Evolutionary conservation across 106 monocot species (phyloP), one percentile per base, ranked within the genome.

Genomic region (Apostasia shenzhenica): DNA sequence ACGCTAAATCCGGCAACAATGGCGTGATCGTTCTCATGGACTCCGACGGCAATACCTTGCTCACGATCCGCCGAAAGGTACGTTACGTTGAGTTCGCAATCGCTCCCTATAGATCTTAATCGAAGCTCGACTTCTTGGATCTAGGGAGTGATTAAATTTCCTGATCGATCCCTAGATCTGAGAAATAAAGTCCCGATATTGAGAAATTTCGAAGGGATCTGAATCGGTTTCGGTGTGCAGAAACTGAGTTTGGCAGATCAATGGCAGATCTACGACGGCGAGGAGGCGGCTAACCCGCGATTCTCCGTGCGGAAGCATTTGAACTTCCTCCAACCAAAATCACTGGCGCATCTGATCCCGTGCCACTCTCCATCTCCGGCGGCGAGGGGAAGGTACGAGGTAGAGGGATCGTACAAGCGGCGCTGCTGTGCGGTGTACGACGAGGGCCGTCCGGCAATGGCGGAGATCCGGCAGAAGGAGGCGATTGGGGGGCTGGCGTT

Each of bases 11-110:
- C 11, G 8, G 5, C 61, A 54, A 48, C 14, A 76, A 66, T 48
- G 82, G 70, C 8, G 83, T 83, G 76, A 73, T 83, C 38, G 80
- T 83, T 5, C 87, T 87, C 53, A 87, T 87, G 87, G 83, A 83
- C 54, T 70, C 77, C 46, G 63, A 9, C 38, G 87, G 87, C 1
- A 72, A 69, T 5, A 66, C 83, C 4, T 54, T 87, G 10, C 66
- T 75, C 47, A 87, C 83, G 44, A 66, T 87, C 51, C 76, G 83
- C 3, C 55, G 80, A 59, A 87, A 81, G 81, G 81, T 82, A 13
- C 26, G 26, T 26, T 26, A 26, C 26, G 26, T 26, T 26, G 26
- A 26, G 26, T 26, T 26, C 56, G 4, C 8, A 11, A 56, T 12
- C 56, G 1, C 1, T 56, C n/a, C 56, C 2, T 12, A 9, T 12